These are phyloP conservation scores for Kuraishia hungarica DNA, from an alignment of 805 yeast species.

Conservation along the genomic window DNA sequence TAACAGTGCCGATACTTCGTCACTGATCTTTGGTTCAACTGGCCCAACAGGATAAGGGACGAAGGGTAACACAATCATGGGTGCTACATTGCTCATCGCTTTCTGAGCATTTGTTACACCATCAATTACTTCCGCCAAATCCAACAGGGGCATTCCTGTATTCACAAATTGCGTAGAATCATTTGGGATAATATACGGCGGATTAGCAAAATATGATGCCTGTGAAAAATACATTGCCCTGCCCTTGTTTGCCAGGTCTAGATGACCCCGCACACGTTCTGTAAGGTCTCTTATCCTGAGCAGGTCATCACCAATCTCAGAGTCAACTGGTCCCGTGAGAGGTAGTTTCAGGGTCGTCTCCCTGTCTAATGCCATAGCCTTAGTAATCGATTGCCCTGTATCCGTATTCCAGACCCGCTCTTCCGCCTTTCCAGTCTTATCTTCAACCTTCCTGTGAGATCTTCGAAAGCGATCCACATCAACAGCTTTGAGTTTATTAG, in stretches of 20 bases:
- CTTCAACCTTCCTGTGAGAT: slow-evolving; percentile 12
- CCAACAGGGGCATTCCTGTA: neutral
- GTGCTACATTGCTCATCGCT: neutral
- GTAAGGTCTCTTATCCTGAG: neutral
- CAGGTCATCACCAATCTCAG: neutral
- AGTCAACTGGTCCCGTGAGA: neutral
- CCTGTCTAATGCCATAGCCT: neutral
- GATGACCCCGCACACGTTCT: neutral
- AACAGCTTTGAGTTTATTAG: slow-evolving; percentile 3
- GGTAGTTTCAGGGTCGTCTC: slow-evolving; percentile 6
- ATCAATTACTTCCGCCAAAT: neutral
- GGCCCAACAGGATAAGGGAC: neutral
- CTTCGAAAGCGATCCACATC: slow-evolving; percentile 10
- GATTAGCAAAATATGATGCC: too few relatives aligned
- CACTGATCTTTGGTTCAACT: neutral
- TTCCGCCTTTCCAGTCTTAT: slow-evolving; percentile 4
- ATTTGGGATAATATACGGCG: neutral
- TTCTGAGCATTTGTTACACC: neutral
- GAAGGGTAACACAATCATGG: neutral
- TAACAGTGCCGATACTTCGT: neutral
- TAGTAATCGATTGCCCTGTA: neutral
- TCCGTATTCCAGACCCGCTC: neutral
- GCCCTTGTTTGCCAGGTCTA: neutral
- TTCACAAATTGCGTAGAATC: neutral
- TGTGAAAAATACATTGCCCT: neutral